Conservation (phyloP, 768 basidiomycete genomes). For the Rubroboletus satanas region DNA sequence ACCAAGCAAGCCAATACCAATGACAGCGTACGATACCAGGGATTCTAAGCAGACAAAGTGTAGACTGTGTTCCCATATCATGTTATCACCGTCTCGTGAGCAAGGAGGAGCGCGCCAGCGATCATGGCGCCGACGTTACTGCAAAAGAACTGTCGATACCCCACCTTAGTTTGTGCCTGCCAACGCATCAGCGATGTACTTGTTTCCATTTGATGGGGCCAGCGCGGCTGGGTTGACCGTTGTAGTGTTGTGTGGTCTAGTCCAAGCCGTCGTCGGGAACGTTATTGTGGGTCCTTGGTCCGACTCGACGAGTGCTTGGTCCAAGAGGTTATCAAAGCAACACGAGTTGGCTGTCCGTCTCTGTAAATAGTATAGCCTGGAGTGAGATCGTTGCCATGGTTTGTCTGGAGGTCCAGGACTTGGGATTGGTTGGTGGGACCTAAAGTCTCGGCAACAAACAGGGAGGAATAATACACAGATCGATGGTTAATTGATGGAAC, state of each 20-base stretch:
- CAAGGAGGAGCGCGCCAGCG: constrained; percentile 15
- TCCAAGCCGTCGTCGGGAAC: constrained; percentile 50
- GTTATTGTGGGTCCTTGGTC: constrained; percentile 38
- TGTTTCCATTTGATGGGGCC: constrained; percentile 62
- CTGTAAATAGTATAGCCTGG: constrained; percentile 70
- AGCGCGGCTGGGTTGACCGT: constrained; percentile 53
- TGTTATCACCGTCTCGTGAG: not conserved
- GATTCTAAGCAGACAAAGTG: constrained; percentile 11
- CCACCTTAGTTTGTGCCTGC: constrained; percentile 8
- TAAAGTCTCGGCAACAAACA: constrained; percentile 67
- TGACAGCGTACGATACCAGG: constrained; percentile 9
- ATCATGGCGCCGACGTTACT: constrained; percentile 5
- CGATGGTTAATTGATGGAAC: constrained; percentile 69
- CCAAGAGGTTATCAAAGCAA: constrained; percentile 65
- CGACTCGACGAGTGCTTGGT: constrained; percentile 36
- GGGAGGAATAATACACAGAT: constrained; percentile 67
- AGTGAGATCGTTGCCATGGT: constrained; percentile 48
- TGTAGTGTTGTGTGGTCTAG: constrained; percentile 39
- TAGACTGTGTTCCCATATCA: constrained; percentile 1
- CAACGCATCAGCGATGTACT: constrained; percentile 26
- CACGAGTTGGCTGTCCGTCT: constrained; percentile 53
- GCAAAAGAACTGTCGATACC: not conserved
- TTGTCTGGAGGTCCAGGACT: constrained; percentile 61
- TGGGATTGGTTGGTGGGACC: constrained; percentile 63
- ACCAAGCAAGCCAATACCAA: not conserved